These are phyloP conservation scores for Boechera retrofracta DNA, from an alignment of 345 rosid species.

Conservation along the genomic window DNA sequence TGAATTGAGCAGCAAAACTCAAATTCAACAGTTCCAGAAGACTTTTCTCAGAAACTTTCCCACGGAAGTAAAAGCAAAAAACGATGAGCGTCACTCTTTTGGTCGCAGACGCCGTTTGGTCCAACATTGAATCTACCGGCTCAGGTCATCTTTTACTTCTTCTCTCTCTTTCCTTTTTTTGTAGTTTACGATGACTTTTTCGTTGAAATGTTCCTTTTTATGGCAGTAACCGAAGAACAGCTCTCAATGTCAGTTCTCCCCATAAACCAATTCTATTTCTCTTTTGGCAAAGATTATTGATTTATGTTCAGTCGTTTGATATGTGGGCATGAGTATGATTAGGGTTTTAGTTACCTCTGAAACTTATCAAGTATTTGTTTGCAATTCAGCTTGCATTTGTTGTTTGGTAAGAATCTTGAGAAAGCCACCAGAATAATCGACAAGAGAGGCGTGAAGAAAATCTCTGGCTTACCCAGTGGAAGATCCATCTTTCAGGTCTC, in stretches of 20 bases:
- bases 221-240: constrained; percentile 77
- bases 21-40: not conserved
- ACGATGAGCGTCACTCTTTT: constrained; percentile 49
- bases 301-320: not conserved
- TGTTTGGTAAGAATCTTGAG: constrained; percentile 91
- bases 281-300: not conserved
- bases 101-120: constrained; percentile 71
- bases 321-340: not conserved
- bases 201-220: not conserved
- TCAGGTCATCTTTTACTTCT: constrained; percentile 47
- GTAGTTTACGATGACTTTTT: not conserved
- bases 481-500: constrained; percentile 82
- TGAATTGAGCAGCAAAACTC: not conserved
- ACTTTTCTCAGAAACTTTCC: not conserved
- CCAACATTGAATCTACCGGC: constrained; percentile 56
- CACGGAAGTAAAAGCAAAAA: not conserved
- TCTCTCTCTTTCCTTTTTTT: not conserved
- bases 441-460: constrained; percentile 75
- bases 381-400: constrained; percentile 67
- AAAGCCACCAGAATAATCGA: constrained; percentile 79
- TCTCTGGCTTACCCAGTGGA: constrained; percentile 75
- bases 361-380: constrained; percentile 8
- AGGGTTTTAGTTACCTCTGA: not conserved
- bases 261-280: not conserved
- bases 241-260: constrained; percentile 64